phyloP scores from a whole-genome alignment of 768 basidiomycete species.

The Tricholoma bakamatsutake region DNA sequence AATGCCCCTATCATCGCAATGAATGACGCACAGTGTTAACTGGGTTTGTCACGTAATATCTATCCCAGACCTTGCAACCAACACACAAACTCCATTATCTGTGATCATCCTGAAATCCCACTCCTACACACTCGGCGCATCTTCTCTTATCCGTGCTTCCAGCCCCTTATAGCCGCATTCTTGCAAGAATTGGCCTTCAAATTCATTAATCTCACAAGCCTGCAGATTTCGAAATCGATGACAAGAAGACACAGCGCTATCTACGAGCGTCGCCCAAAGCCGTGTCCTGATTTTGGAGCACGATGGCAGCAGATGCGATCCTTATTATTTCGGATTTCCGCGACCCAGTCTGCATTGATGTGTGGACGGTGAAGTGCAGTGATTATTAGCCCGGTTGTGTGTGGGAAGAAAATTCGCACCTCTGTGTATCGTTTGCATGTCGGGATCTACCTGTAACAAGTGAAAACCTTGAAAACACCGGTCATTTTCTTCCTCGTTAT shows the following conservation, averaged over 20 bases:
- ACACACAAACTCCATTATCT: not conserved
- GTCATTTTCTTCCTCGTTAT: constrained; percentile 40
- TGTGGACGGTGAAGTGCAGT: not conserved
- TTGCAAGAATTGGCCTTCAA: constrained; percentile 63
- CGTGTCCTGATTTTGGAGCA: constrained; percentile 59
- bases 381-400: not conserved
- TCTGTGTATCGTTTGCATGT: constrained; percentile 62
- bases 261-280: constrained; percentile 46
- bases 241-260: constrained; percentile 49
- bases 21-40: too few relatives aligned
- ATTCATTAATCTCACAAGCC: not conserved
- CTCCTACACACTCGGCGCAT: constrained; percentile 70
- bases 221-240: too few relatives aligned
- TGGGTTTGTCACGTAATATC: too few relatives aligned
- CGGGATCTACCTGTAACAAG: constrained; percentile 83
- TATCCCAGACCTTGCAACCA: too few relatives aligned
- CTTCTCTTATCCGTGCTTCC: constrained; percentile 70
- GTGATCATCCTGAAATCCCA: constrained; percentile 64
- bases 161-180: constrained; percentile 75
- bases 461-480: constrained; percentile 86
- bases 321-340: constrained; percentile 7
- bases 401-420: constrained; percentile 7
- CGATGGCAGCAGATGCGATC: constrained; percentile 25
- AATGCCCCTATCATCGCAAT: too few relatives aligned
- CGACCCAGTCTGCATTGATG: not conserved